These are phyloP conservation scores for Malus fusca DNA, from an alignment of 306 rosid species.

Conservation along the genomic window DNA sequence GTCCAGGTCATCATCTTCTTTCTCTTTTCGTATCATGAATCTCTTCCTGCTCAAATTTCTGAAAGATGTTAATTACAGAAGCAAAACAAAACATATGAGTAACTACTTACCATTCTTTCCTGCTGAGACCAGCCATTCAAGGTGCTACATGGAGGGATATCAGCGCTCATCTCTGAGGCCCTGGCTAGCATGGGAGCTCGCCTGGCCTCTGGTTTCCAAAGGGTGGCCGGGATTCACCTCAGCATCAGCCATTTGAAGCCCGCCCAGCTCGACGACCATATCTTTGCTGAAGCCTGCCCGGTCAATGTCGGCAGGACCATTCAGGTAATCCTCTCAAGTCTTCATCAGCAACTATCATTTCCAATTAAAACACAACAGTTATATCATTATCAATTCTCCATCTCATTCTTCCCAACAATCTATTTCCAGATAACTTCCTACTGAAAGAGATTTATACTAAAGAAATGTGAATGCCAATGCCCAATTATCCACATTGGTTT, in stretches of 20 bases:
- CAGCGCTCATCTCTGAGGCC: conserved; percentile 82
- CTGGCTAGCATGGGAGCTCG: conserved; percentile 68
- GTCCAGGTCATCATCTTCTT: conserved; percentile 50
- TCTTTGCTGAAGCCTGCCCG: conserved; percentile 69
- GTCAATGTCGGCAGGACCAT: conserved; percentile 56
- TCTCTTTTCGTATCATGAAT: neutral
- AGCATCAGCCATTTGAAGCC: conserved; percentile 72
- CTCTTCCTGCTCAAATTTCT: neutral
- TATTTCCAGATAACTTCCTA: neutral
- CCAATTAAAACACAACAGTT: neutral
- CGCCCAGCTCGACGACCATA: conserved; percentile 61
- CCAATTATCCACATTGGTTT: neutral
- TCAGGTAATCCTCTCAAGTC: conserved; percentile 34
- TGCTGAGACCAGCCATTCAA: conserved; percentile 59
- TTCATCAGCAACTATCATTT: neutral
- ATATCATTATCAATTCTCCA: neutral
- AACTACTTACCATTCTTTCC: neutral
- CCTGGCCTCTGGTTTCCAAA: conserved; percentile 61
- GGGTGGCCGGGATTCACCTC: conserved; percentile 91
- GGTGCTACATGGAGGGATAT: conserved; percentile 95
- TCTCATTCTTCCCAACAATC: neutral
- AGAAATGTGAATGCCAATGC: neutral
- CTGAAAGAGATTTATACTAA: neutral
- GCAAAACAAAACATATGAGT: neutral
- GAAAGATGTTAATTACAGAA: neutral